Conservation (phyloP, 2,329 filamentous ascomycete species). For the Trichoderma lentiforme region DNA sequence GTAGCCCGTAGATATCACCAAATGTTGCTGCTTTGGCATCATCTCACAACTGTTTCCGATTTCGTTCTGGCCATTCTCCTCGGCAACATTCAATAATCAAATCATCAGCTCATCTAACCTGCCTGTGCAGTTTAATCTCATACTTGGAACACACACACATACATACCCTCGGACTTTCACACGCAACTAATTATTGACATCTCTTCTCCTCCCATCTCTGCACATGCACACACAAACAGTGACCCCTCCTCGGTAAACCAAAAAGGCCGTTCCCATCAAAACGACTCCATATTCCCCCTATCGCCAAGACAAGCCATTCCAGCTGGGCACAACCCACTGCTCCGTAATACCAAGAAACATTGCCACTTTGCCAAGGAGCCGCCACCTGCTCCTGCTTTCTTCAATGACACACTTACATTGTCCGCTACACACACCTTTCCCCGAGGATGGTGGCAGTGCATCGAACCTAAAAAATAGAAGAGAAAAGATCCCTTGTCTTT, state of each 20-base stretch:
- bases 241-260: background rate
- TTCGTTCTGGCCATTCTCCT: too few species aligned
- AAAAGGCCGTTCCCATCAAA: background rate
- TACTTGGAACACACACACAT: too few species aligned
- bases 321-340: background rate
- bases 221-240: background rate
- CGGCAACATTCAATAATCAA: too few species aligned
- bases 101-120: too few species aligned
- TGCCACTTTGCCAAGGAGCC: constrained; percentile 9
- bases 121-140: too few species aligned
- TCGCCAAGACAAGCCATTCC: background rate
- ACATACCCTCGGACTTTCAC: too few species aligned
- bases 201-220: background rate
- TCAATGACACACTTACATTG: background rate
- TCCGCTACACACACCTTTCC: background rate
- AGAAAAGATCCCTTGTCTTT: background rate
- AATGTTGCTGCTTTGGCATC: background rate
- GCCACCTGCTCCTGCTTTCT: background rate
- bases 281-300: background rate
- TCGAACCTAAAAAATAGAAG: background rate
- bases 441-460: background rate
- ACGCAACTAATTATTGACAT: background rate
- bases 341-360: background rate
- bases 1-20: background rate
- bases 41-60: too few species aligned